Conservation (phyloP, 2,329 filamentous ascomycete species). For the Talaromyces albobiverticillius region DNA sequence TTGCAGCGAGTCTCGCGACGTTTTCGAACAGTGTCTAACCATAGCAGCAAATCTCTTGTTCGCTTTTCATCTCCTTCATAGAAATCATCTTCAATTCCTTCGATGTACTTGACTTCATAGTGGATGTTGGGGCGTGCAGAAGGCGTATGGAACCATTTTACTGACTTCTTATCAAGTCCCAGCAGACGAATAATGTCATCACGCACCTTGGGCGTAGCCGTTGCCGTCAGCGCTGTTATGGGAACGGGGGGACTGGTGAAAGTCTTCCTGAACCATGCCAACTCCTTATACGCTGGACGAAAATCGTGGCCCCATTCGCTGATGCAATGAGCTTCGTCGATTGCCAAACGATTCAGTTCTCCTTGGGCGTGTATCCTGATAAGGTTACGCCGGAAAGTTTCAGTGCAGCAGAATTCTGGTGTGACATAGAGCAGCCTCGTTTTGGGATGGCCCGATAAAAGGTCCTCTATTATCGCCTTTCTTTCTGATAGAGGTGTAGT, state of each 20-base stretch:
- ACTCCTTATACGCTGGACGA: slow-evolving; percentile 81
- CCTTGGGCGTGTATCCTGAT: slow-evolving; percentile 72
- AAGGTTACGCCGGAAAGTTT: slow-evolving; percentile 73
- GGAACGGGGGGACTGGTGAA: slow-evolving; percentile 72
- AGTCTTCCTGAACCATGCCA: slow-evolving; percentile 75
- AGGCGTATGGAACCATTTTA: slow-evolving; percentile 77
- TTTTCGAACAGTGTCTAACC: slow-evolving; percentile 70
- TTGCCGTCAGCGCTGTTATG: slow-evolving; percentile 89
- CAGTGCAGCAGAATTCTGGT: slow-evolving; percentile 77
- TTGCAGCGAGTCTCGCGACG: slow-evolving; percentile 59
- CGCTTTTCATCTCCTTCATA: slow-evolving; percentile 55
- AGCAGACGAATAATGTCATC: slow-evolving; percentile 78
- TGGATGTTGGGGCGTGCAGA: slow-evolving; percentile 83
- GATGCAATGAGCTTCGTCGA: slow-evolving; percentile 96
- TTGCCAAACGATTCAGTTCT: slow-evolving; percentile 81
- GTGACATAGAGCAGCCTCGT: slow-evolving; percentile 89
- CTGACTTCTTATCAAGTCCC: slow-evolving; percentile 60
- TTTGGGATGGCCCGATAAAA: slow-evolving; percentile 81
- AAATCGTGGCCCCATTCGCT: slow-evolving; percentile 99
- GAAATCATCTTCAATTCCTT: slow-evolving; percentile 28
- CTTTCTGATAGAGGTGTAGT: slow-evolving; percentile 67
- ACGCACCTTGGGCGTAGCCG: slow-evolving; percentile 76
- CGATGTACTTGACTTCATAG: slow-evolving; percentile 73
- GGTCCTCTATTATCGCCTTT: slow-evolving; percentile 70
- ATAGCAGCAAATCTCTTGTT: slow-evolving; percentile 72